Evolutionary conservation across 371 early-diverging fungal genomes (phyloP).

Genomic region (Syncephalastrum monosporum): DNA sequence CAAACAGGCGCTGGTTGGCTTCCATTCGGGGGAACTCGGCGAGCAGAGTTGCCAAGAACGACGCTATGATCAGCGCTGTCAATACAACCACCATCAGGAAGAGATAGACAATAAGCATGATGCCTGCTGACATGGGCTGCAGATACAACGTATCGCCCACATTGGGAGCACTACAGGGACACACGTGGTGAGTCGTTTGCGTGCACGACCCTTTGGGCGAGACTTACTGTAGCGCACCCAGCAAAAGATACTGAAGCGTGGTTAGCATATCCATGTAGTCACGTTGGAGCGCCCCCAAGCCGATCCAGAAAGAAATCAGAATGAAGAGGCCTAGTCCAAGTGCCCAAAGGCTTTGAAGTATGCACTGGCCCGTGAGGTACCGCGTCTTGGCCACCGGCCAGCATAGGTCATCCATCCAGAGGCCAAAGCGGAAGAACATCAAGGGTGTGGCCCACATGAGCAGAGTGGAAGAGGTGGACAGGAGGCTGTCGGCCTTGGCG

Average conservation of each 20-base stretch:
- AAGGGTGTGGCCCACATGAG: conserved; percentile 37
- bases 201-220: not conserved
- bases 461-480: conserved; percentile 22
- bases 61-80: conserved; percentile 31
- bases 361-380: conserved; percentile 28
- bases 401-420: conserved; percentile 22
- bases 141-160: conserved; percentile 38
- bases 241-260: conserved; percentile 29
- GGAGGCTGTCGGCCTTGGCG: conserved; percentile 9
- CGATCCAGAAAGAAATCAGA: conserved; percentile 38
- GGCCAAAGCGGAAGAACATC: conserved; percentile 35
- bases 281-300: conserved; percentile 36
- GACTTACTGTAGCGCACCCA: conserved; percentile 51
- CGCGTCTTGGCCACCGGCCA: conserved; percentile 32
- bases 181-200: not conserved
- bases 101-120: conserved; percentile 32
- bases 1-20: conserved; percentile 17
- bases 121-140: conserved; percentile 30
- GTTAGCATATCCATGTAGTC: conserved; percentile 26
- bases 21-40: conserved; percentile 21
- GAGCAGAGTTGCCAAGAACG: conserved; percentile 38
- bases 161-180: conserved; percentile 31
- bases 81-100: conserved; percentile 31
- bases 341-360: conserved; percentile 33
- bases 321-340: conserved; percentile 18